Base-by-base conservation (phyloP, 257 asterid species). In the Plantago ovata region DNA sequence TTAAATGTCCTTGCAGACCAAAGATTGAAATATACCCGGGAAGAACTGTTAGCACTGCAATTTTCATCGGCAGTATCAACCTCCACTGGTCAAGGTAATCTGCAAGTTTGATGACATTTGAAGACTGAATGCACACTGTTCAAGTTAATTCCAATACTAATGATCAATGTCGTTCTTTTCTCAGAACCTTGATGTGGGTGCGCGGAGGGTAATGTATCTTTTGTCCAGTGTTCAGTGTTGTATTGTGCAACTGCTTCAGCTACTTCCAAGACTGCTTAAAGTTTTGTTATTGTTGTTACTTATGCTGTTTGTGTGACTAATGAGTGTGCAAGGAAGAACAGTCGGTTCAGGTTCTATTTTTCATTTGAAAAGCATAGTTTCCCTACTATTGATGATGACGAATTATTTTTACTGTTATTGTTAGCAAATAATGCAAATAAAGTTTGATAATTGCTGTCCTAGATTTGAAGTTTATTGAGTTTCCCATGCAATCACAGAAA, bases 11-110 rank as follows among this genome's bases (percentile, higher is more conserved):
- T 40, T 69, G 78, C 80, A 92, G 95, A 92, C 88, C 96, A 92
- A 71, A 77, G 98, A 69, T 69, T 85, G 84, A 88, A 82, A 79
- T 88, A 88, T 68, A 79, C 72, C 73, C 76, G 80, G 62, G 91
- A 85, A 56, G 94, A 85, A 50, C 61, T 92, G 50, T 56, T 88
- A 33, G 81, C 79, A 12, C 19, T 85, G 78, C 92, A 74, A 60
- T 66, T 68, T 43, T 69, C 77, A 19, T 62, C 79, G 16, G 15
- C 75, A 33, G 38, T 64, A 42, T 23, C 72, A 60, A 48, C 69
- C 58, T 56, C 71, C 36, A 32, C 61, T 33, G 47, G 59, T 63
- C 50, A 41, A 39, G 75, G 68, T 64, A 61, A 62, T 71, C 38
- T 5, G 45, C 18, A 58, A 48, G 64, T 72, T 66, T 61, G 53